A percentile compares a stretch with the other conserved stretches of the same genome.
Evolutionary conservation across 2,329 filamentous ascomycete genomes (phyloP).

Genomic region (Venturia carpophila): DNA sequence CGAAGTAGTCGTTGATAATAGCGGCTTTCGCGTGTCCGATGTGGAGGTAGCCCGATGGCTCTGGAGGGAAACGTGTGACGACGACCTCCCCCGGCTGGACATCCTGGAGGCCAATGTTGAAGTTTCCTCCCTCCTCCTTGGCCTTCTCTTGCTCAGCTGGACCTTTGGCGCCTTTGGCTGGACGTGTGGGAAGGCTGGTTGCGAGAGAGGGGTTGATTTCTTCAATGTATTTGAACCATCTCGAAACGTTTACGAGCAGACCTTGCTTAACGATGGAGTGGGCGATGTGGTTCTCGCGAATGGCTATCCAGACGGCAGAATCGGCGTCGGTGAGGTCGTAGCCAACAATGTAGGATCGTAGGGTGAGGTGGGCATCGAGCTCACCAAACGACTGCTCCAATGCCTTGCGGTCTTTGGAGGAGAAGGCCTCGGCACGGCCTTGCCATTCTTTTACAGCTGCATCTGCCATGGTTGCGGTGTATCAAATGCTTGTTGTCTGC

Average conservation of each 20-base stretch:
- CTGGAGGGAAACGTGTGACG: slow-evolving; percentile 84
- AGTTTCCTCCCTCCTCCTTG: slow-evolving; percentile 74
- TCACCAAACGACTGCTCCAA: slow-evolving; percentile 66
- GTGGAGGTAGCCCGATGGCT: slow-evolving; percentile 92
- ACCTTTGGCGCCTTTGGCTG: slow-evolving; percentile 44
- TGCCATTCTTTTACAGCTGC: slow-evolving; percentile 46
- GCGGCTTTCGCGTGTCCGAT: slow-evolving; percentile 95
- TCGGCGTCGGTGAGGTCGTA: slow-evolving; percentile 72
- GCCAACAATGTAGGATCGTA: slow-evolving; percentile 78
- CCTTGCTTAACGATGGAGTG: slow-evolving; percentile 74
- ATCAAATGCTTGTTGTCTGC: slow-evolving; percentile 17
- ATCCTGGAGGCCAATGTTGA: slow-evolving; percentile 78
- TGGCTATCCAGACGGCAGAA: slow-evolving; percentile 71
- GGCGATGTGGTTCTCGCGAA: slow-evolving; percentile 79
- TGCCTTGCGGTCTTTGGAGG: slow-evolving; percentile 67
- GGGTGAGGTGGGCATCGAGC: slow-evolving; percentile 78
- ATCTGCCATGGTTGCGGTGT: slow-evolving; percentile 16
- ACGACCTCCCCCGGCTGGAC: slow-evolving; percentile 66
- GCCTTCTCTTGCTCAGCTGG: slow-evolving; percentile 61
- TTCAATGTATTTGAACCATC: slow-evolving; percentile 86
- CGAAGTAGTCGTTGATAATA: slow-evolving; percentile 92
- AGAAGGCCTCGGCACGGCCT: slow-evolving; percentile 44
- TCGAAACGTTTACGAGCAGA: slow-evolving; percentile 63
- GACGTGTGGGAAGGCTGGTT: slow-evolving; percentile 43
- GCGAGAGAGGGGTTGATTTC: slow-evolving; percentile 67